A percentile compares a stretch with the other conserved stretches of the same genome.
These are phyloP conservation scores for Geotrichum klebahnii DNA, from an alignment of 1,139 yeast species.

Conservation along the genomic window DNA sequence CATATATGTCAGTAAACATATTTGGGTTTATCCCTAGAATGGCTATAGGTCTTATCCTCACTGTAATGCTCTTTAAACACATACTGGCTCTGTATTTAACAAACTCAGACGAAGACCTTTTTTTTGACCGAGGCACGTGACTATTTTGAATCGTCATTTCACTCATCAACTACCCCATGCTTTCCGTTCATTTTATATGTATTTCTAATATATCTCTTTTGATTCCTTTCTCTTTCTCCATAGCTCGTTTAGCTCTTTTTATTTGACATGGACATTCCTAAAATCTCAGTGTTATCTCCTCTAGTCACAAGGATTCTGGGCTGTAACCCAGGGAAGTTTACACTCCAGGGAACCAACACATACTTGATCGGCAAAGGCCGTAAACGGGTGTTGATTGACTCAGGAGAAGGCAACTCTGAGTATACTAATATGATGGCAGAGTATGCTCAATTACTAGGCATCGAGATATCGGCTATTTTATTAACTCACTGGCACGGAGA, in stretches of 20 bases:
- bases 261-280: constrained; percentile 26
- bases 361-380: constrained; percentile 40
- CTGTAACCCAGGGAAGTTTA: constrained; percentile 41
- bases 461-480: constrained; percentile 35
- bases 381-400: constrained; percentile 38
- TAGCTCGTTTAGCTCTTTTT: background rate
- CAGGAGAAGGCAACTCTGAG: constrained; percentile 40
- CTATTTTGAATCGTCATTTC: too few species aligned
- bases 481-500: constrained; percentile 44
- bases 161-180: too few species aligned
- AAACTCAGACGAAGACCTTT: too few species aligned
- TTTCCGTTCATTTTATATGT: too few species aligned
- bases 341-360: constrained; percentile 44
- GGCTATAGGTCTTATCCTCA: too few species aligned
- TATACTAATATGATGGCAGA: constrained; percentile 31
- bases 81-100: too few species aligned
- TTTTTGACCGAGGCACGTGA: too few species aligned
- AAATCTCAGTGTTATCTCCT: constrained; percentile 38
- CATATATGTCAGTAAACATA: too few species aligned
- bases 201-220: too few species aligned
- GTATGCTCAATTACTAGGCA: constrained; percentile 30
- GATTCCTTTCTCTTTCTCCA: too few species aligned
- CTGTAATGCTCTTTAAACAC: too few species aligned
- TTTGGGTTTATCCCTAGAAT: too few species aligned
- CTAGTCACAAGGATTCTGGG: constrained; percentile 41